Conservation (phyloP, 805 yeast species). For the Teunomyces stri region DNA sequence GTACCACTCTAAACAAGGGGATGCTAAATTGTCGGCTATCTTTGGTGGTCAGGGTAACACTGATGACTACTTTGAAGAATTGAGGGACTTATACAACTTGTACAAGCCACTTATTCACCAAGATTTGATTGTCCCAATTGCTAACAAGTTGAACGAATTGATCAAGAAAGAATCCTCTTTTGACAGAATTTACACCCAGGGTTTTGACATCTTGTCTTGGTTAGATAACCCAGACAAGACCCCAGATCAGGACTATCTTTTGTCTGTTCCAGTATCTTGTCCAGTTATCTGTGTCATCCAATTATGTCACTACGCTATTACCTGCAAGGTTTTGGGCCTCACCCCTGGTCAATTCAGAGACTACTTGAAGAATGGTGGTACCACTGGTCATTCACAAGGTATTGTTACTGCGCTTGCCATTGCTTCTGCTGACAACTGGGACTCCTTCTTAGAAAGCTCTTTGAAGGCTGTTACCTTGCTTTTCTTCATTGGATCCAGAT, state of each 20-base stretch:
- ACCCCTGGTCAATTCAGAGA: conserved; percentile 86
- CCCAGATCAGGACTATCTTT: conserved; percentile 84
- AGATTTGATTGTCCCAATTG: conserved; percentile 69
- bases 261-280: conserved; percentile 91
- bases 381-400: conserved; percentile 91
- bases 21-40: conserved; percentile 72
- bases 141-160: conserved; percentile 63
- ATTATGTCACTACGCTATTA: conserved; percentile 86
- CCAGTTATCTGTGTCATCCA: conserved; percentile 98
- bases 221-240: conserved; percentile 78
- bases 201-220: conserved; percentile 88
- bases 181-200: conserved; percentile 88
- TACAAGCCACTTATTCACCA: conserved; percentile 68
- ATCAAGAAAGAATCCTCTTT: conserved; percentile 62
- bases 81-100: conserved; percentile 75
- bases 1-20: conserved; percentile 53
- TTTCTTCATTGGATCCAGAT: conserved; percentile 91
- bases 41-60: conserved; percentile 99
- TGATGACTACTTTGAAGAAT: conserved; percentile 95
- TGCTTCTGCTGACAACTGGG: conserved; percentile 82
- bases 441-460: conserved; percentile 67
- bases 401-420: conserved; percentile 90
- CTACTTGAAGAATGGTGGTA: conserved; percentile 50
- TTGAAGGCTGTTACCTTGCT: conserved; percentile 78
- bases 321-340: conserved; percentile 78